Percentiles rank a stretch among this genome's conserved stretches.
Conservation (phyloP, 1,139 yeast genomes). For the Debaryomycetaceae sp. region DNA sequence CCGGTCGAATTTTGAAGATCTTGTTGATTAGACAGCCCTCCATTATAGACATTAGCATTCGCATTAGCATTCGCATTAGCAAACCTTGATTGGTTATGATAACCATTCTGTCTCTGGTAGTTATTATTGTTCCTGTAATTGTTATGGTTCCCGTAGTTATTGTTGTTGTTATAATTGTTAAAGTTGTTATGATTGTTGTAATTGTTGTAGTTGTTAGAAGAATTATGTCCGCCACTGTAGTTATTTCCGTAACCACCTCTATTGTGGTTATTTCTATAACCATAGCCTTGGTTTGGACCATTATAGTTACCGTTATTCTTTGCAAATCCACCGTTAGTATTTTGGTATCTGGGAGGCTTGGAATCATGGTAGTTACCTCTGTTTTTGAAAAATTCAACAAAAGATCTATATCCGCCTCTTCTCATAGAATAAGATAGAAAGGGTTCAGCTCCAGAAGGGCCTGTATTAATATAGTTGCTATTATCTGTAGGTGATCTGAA, state of each 20-base stretch:
- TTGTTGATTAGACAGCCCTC: not conserved
- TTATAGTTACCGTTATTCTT: conserved; percentile 6
- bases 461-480: conserved; percentile 38
- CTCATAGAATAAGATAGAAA: conserved; percentile 35
- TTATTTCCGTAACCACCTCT: conserved; percentile 8
- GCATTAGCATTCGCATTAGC: conserved; percentile 1
- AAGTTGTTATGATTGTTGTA: conserved; percentile 10
- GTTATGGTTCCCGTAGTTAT: conserved; percentile 10
- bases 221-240: conserved; percentile 2
- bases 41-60: not conserved
- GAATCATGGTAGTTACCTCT: conserved; percentile 6
- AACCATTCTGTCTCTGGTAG: not conserved
- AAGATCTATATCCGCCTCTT: conserved; percentile 42
- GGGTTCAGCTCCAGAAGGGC: conserved; percentile 38
- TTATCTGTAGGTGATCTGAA: conserved; percentile 33
- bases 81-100: no score
- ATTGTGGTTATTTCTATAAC: conserved; percentile 9
- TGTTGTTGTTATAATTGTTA: conserved; percentile 8
- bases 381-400: conserved; percentile 17
- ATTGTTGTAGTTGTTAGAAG: conserved; percentile 4
- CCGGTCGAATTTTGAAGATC: not conserved
- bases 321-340: not conserved
- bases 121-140: conserved; percentile 7
- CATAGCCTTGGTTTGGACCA: conserved; percentile 8
- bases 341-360: conserved; percentile 7